Percentiles rank a stretch among this genome's conserved stretches.
Evolutionary conservation across 2,329 filamentous ascomycete species (phyloP).

Genomic region (Colletotrichum sp.): DNA sequence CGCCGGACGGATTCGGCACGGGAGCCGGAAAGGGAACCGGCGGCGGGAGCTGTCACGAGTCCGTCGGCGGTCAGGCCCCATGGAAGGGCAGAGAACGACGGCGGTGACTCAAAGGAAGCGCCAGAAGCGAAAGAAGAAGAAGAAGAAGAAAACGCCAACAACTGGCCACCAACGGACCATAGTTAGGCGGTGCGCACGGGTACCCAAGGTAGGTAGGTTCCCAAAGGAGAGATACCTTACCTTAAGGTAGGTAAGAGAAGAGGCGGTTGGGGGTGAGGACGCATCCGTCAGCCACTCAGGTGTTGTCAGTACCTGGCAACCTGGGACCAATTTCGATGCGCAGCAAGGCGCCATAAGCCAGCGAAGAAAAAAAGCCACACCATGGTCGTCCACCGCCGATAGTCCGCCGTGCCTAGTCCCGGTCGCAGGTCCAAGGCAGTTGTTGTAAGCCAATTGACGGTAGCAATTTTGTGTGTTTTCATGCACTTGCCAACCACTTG

Average conservation of each 20-base stretch:
- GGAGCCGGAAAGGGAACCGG: not conserved
- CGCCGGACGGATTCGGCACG: not conserved
- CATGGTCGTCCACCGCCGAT: not conserved
- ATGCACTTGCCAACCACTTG: not conserved
- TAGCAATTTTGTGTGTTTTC: not conserved
- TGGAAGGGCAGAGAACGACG: not conserved
- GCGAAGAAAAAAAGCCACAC: not conserved
- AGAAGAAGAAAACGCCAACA: not conserved
- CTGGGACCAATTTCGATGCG: not conserved
- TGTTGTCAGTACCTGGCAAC: not conserved
- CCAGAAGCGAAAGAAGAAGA: not conserved
- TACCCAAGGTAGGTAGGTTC: not conserved
- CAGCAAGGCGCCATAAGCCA: not conserved
- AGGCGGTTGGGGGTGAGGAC: not conserved
- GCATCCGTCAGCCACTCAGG: not conserved
- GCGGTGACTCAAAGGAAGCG: not conserved
- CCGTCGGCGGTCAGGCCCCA: not conserved
- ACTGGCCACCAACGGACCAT: not conserved
- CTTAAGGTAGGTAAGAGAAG: not conserved
- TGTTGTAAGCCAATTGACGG: not conserved
- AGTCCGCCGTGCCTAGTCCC: not conserved
- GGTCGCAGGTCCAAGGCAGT: not conserved
- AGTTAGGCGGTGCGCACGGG: not conserved
- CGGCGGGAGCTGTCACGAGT: not conserved
- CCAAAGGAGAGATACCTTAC: no score